Percentiles rank a stretch among this genome's conserved stretches.
phyloP scores from a whole-genome alignment of 306 rosid genomes.

The Lupinus albus region DNA sequence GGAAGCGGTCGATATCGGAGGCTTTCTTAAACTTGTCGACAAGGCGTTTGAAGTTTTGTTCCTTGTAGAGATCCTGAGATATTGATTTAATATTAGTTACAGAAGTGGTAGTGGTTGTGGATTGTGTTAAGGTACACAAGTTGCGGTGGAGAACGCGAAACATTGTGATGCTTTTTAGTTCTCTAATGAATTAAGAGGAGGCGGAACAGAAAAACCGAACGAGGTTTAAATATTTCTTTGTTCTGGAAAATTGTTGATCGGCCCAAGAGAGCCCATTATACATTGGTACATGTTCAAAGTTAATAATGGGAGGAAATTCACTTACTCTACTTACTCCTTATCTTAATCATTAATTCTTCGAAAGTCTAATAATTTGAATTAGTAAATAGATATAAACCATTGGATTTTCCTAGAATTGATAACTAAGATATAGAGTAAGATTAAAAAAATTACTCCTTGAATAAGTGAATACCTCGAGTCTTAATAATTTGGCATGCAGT shows the following conservation, averaged over 20 bases:
- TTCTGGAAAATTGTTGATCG: not conserved
- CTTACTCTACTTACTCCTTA: too few species aligned
- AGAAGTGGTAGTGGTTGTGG: not conserved
- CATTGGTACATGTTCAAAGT: too few species aligned
- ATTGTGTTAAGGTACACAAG: constrained; percentile 46
- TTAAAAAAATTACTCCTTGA: too few species aligned
- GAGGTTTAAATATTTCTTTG: not conserved
- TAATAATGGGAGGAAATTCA: too few species aligned
- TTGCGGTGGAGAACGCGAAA: constrained; percentile 58
- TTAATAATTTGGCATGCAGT: too few species aligned
- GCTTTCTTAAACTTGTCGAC: constrained; percentile 72
- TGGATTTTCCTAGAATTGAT: too few species aligned
- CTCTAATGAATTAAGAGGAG: not conserved
- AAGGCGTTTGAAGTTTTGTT: constrained; percentile 54
- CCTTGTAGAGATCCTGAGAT: constrained; percentile 53
- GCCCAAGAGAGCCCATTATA: not conserved
- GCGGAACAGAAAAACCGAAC: not conserved
- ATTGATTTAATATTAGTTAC: constrained; percentile 38
- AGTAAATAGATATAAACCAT: too few species aligned
- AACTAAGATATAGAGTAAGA: too few species aligned
- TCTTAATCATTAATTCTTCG: too few species aligned
- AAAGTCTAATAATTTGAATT: too few species aligned
- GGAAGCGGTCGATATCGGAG: constrained; percentile 64
- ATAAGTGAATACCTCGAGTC: too few species aligned
- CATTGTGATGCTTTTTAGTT: not conserved